These are phyloP conservation scores for Podospora australis DNA, from an alignment of 495 filamentous ascomycete genomes.

Conservation along the genomic window DNA sequence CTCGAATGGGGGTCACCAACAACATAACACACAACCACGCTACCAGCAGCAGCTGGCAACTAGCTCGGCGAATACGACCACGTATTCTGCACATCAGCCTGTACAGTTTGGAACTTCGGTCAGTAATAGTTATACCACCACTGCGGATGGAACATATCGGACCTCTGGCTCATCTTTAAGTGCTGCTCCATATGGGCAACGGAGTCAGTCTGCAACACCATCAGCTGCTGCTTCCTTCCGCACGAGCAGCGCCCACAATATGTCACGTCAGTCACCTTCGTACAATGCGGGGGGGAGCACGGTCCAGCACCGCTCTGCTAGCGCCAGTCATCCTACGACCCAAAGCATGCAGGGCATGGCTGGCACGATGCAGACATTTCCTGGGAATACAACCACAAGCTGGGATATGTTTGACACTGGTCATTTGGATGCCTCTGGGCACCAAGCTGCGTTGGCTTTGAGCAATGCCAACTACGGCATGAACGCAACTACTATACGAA, in stretches of 20 bases:
- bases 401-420: slow-evolving; percentile 34
- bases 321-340: slow-evolving; percentile 15
- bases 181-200: slow-evolving; percentile 31
- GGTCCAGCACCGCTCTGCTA: slow-evolving; percentile 19
- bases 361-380: slow-evolving; percentile 17
- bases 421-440: slow-evolving; percentile 30
- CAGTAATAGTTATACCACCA: slow-evolving; percentile 28
- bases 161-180: slow-evolving; percentile 21
- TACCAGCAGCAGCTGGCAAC: slow-evolving; percentile 37
- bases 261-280: slow-evolving; percentile 33
- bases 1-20: slow-evolving; percentile 21
- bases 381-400: slow-evolving; percentile 20
- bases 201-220: slow-evolving; percentile 33
- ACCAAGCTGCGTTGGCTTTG: slow-evolving; percentile 18
- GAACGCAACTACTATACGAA: slow-evolving; percentile 11
- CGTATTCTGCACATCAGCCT: slow-evolving; percentile 37
- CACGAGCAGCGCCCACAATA: slow-evolving; percentile 23
- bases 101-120: slow-evolving; percentile 38
- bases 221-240: slow-evolving; percentile 29
- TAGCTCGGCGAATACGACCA: slow-evolving; percentile 26
- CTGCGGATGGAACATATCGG: slow-evolving; percentile 33
- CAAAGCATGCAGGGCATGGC: slow-evolving; percentile 23
- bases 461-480: slow-evolving; percentile 18
- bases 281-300: slow-evolving; percentile 19
- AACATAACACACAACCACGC: slow-evolving; percentile 29